Evolutionary conservation across 2,329 filamentous ascomycete species (phyloP), one percentile per base, ranked within the genome.

Genomic region (Colletotrichum graminicola): DNA sequence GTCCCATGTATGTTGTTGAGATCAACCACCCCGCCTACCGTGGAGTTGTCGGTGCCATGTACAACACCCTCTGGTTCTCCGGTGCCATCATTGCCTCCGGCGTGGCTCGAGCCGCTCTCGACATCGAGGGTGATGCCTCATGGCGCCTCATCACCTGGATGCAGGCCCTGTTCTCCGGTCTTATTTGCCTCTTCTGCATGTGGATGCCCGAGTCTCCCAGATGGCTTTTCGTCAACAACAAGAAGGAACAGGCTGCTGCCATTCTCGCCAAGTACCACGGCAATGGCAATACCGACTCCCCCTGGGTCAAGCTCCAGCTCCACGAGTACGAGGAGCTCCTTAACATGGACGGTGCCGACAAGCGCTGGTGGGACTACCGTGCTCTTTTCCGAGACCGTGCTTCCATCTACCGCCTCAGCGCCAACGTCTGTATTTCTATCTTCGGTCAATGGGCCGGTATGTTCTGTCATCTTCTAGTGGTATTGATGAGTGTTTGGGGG

Each of bases 51-150:
- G 78, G 78, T 10, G 80, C 78, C 74, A 77, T 83, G 73, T 84
- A 83, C 77, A 84, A 84, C 75, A 83, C 82, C 26, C 79, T 82
- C 66, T 86, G 83, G 83, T 84, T 83, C 73, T 78, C 80, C 10
- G 85, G 85, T n/a, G 82, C 84, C 49, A 87, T 89, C 52, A 79
- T 87, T 29, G 84, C 87, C 1, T 82, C 82, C n/a, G 85, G 85
- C 47, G 83, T 83, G 5, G 82, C 84, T 12, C 82, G 84, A 39
- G 87, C 86, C 60, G 79, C 78, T 56, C 76, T 82, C 29, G 80
- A 84, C 52, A 74, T 78, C 11, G 75, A 79, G 5, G 80, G 82
- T 21, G 78, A 82, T 59, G 73, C 75, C 52, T 82, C 81, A 7
- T 85, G 82, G 82, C 77, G 79, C 21, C 76, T 86, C 41, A 83